Conservation (phyloP, 2,329 filamentous ascomycete species). For the Juglanconis sp. region DNA sequence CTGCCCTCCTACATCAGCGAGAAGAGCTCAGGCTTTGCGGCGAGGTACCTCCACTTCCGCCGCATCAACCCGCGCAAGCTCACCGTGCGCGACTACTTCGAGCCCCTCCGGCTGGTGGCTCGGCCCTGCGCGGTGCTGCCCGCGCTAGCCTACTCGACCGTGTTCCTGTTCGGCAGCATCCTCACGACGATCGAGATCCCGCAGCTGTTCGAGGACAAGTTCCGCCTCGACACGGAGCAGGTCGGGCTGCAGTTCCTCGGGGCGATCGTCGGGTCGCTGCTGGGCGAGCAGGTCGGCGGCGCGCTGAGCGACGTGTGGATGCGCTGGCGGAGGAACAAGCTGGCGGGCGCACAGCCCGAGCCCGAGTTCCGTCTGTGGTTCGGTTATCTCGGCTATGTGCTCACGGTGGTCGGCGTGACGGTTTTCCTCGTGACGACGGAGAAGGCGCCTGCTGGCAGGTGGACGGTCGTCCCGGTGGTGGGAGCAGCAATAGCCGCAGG, state of each 20-base stretch:
- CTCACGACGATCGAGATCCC: conserved; percentile 56
- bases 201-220: conserved; percentile 51
- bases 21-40: conserved; percentile 36
- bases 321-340: conserved; percentile 28
- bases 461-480: conserved; percentile 53
- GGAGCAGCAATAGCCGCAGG: conserved; percentile 46
- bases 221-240: conserved; percentile 51
- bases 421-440: conserved; percentile 49
- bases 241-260: conserved; percentile 55
- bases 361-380: conserved; percentile 55
- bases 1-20: conserved; percentile 17
- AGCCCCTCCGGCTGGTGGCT: conserved; percentile 38
- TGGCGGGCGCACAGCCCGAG: conserved; percentile 23
- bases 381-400: conserved; percentile 47
- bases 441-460: conserved; percentile 36
- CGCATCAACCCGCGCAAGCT: conserved; percentile 50
- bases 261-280: conserved; percentile 50
- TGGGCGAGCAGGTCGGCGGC: conserved; percentile 55
- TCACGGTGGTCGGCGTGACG: conserved; percentile 47
- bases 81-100: conserved; percentile 44
- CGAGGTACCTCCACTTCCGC: conserved; percentile 36
- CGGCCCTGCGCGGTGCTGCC: conserved; percentile 46
- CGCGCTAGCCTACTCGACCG: conserved; percentile 48
- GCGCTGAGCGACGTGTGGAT: conserved; percentile 50
- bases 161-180: conserved; percentile 51